A percentile compares a stretch with the other conserved stretches of the same genome.
These are phyloP conservation scores for Pythium folliculosum DNA, from an alignment of 352 stramenopile genomes.

Conservation along the genomic window DNA sequence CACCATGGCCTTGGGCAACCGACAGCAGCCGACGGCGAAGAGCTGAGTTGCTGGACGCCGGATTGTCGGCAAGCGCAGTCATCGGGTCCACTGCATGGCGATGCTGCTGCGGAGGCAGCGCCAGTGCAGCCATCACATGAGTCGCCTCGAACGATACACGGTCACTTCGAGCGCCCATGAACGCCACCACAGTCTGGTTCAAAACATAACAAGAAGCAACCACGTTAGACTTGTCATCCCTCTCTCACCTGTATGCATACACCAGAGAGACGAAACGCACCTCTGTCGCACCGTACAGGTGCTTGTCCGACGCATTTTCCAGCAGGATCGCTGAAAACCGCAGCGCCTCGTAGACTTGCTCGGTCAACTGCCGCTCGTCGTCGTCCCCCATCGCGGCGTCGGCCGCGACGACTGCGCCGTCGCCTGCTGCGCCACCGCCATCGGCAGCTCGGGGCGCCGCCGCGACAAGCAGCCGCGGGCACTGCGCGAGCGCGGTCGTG, in stretches of 20 bases:
- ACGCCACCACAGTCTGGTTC: conserved; percentile 33
- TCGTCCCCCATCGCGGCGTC: conserved; percentile 24
- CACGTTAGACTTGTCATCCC: conserved; percentile 1
- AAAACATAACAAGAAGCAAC: conserved; percentile 3
- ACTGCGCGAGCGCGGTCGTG: conserved; percentile 39
- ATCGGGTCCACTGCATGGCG: conserved; percentile 61
- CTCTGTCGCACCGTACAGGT: conserved; percentile 65
- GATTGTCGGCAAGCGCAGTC: conserved; percentile 42
- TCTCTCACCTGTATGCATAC: neutral
- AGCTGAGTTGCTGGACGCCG: conserved; percentile 38
- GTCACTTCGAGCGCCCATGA: conserved; percentile 71
- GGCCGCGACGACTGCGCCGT: neutral
- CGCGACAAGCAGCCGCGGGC: conserved; percentile 48
- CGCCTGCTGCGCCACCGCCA: neutral
- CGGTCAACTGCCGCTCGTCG: conserved; percentile 43
- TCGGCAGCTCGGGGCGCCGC: conserved; percentile 2
- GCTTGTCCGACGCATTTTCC: conserved; percentile 82
- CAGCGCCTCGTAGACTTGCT: conserved; percentile 68
- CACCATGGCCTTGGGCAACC: conserved; percentile 48
- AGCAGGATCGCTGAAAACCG: conserved; percentile 76
- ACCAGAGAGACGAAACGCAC: conserved; percentile 14
- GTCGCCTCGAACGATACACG: conserved; percentile 68
- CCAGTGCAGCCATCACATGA: conserved; percentile 72
- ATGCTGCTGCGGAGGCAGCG: conserved; percentile 67
- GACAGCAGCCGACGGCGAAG: conserved; percentile 58